Percentiles rank a stretch among this genome's conserved stretches.
These are phyloP conservation scores for Lactarius akahatsu DNA, from an alignment of 768 basidiomycete genomes.

Conservation along the genomic window DNA sequence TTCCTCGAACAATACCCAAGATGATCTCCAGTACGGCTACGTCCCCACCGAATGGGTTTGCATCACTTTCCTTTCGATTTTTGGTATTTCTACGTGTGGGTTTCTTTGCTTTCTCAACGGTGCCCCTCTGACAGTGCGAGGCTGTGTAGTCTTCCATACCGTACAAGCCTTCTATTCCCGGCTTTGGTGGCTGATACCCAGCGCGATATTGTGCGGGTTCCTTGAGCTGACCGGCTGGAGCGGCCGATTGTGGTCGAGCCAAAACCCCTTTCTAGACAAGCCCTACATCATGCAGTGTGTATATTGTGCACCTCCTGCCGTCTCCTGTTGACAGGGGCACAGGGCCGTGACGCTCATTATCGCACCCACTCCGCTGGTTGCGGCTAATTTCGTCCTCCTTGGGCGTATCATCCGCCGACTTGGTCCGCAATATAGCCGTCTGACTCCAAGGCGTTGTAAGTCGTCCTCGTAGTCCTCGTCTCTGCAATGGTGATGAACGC, in stretches of 20 bases:
- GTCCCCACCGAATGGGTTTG: constrained; percentile 40
- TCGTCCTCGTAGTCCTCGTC: background rate
- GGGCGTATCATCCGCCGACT: constrained; percentile 26
- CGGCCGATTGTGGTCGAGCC: constrained; percentile 24
- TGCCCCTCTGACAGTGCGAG: background rate
- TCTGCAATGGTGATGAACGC: background rate
- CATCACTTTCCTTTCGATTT: constrained; percentile 40
- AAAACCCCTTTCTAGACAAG: constrained; percentile 5
- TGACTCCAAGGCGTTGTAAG: constrained; percentile 24
- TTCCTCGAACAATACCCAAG: constrained; percentile 15
- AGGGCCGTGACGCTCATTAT: constrained; percentile 20
- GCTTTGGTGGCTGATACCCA: constrained; percentile 30
- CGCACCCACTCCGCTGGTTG: constrained; percentile 28
- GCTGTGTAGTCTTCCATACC: constrained; percentile 13
- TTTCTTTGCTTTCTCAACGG: background rate
- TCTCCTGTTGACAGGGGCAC: background rate
- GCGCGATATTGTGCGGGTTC: constrained; percentile 19
- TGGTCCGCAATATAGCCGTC: constrained; percentile 26
- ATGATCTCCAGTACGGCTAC: constrained; percentile 35
- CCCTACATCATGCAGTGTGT: constrained; percentile 28
- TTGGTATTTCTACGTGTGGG: constrained; percentile 35
- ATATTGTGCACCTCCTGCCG: background rate
- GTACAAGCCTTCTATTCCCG: constrained; percentile 35
- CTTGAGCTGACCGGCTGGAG: constrained; percentile 26
- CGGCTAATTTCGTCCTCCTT: constrained; percentile 27